Evolutionary conservation across 768 basidiomycete genomes (phyloP).

Genomic region (Pisolithus microcarpus): DNA sequence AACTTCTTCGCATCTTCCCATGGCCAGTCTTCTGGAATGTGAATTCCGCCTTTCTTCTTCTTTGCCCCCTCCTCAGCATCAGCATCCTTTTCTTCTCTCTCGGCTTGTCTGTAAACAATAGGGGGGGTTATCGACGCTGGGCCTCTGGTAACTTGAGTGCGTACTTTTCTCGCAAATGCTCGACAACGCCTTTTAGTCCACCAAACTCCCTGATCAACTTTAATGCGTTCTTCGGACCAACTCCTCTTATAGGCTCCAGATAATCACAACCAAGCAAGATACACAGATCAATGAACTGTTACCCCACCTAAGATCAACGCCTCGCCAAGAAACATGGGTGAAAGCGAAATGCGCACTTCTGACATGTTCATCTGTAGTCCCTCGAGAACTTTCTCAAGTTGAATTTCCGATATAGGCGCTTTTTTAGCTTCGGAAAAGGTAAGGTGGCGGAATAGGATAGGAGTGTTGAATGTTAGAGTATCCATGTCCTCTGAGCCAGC

Average conservation of each 20-base stretch:
- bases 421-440: slow-evolving; percentile 99
- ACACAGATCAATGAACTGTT: slow-evolving; percentile 91
- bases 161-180: slow-evolving; percentile 74
- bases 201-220: slow-evolving; percentile 86
- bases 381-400: slow-evolving; percentile 71
- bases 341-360: slow-evolving; percentile 41
- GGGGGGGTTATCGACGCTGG: not conserved
- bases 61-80: slow-evolving; percentile 33
- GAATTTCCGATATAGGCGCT: slow-evolving; percentile 90
- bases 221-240: slow-evolving; percentile 92
- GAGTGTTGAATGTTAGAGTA: slow-evolving; percentile 90
- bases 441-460: slow-evolving; percentile 88
- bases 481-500: slow-evolving; percentile 99
- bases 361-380: slow-evolving; percentile 93
- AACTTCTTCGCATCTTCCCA: slow-evolving; percentile 92
- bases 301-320: not conserved
- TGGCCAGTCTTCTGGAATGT: slow-evolving; percentile 91
- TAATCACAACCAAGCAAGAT: slow-evolving; percentile 97
- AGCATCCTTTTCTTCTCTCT: slow-evolving; percentile 39
- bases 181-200: slow-evolving; percentile 62
- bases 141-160: slow-evolving; percentile 6
- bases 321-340: not conserved
- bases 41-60: slow-evolving; percentile 64
- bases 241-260: slow-evolving; percentile 95
- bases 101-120: slow-evolving; percentile 19